These are phyloP conservation scores for Candida michaelii DNA, from an alignment of 805 yeast species.

Conservation along the genomic window DNA sequence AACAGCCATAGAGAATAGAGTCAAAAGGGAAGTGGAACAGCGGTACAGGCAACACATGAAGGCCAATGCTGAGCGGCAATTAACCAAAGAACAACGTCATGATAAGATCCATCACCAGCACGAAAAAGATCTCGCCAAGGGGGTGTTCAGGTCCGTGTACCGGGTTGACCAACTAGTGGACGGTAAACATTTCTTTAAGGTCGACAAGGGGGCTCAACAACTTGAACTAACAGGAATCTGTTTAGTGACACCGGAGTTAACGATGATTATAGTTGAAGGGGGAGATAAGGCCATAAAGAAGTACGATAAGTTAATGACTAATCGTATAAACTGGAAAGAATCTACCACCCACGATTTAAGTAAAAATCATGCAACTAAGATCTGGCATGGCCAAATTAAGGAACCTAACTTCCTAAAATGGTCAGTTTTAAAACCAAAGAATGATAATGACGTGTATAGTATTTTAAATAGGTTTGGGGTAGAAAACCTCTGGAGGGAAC, in stretches of 20 bases:
- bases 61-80: conserved; percentile 61
- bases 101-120: conserved; percentile 47
- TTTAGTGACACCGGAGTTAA: conserved; percentile 44
- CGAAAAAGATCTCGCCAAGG: conserved; percentile 50
- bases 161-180: conserved; percentile 52
- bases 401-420: conserved; percentile 62
- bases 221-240: conserved; percentile 64
- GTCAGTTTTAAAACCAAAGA: conserved; percentile 57
- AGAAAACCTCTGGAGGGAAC: conserved; percentile 59
- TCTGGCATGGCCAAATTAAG: conserved; percentile 73
- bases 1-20: conserved; percentile 75
- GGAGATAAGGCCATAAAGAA: conserved; percentile 59
- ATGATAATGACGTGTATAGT: conserved; percentile 50
- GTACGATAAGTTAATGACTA: conserved; percentile 59
- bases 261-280: conserved; percentile 74
- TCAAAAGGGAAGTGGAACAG: conserved; percentile 64
- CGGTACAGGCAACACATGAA: conserved; percentile 59
- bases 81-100: conserved; percentile 56
- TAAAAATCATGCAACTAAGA: conserved; percentile 44
- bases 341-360: conserved; percentile 31
- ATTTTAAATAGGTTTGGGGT: conserved; percentile 51
- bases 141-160: conserved; percentile 59
- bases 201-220: conserved; percentile 81
- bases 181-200: conserved; percentile 68
- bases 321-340: conserved; percentile 71